phyloP scores from a whole-genome alignment of 768 basidiomycete genomes.

The Dentipellis sp. region DNA sequence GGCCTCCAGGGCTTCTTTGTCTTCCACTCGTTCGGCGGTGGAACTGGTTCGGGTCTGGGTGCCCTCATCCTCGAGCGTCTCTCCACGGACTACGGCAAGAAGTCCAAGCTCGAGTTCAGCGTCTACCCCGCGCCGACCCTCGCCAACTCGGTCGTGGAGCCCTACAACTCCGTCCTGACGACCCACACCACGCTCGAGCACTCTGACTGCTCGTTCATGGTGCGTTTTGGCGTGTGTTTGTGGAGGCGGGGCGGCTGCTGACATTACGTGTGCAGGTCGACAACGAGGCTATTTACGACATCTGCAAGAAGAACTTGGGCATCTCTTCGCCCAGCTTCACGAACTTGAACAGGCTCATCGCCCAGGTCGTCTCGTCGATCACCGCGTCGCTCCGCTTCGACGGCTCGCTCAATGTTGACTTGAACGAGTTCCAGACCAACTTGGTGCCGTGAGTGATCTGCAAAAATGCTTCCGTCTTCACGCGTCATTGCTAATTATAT shows the following conservation, averaged over 20 bases:
- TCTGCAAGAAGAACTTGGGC: conserved; percentile 48
- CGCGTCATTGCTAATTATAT: neutral
- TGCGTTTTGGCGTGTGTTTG: conserved; percentile 16
- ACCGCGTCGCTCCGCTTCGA: conserved; percentile 50
- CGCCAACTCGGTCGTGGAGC: conserved; percentile 95
- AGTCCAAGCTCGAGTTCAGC: conserved; percentile 97
- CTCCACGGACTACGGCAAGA: conserved; percentile 98
- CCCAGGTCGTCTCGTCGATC: conserved; percentile 47
- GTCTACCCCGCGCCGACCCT: conserved; percentile 94
- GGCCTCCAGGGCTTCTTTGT: conserved; percentile 99
- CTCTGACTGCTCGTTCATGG: conserved; percentile 99
- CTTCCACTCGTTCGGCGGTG: conserved; percentile 99
- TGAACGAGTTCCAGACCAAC: conserved; percentile 69
- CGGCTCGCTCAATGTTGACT: conserved; percentile 57
- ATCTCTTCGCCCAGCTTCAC: conserved; percentile 51
- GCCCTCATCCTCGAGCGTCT: conserved; percentile 95
- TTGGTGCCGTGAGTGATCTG: conserved; percentile 38
- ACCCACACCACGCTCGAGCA: conserved; percentile 99
- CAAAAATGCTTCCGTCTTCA: too few species aligned
- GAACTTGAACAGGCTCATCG: conserved; percentile 59
- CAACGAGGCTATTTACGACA: conserved; percentile 65
- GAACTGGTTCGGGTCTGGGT: conserved; percentile 98
- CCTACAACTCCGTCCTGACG: conserved; percentile 96
- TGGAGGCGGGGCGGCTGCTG: neutral
- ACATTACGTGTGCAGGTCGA: conserved; percentile 22